phyloP scores from a whole-genome alignment of 2,329 filamentous ascomycete genomes.

The Ramichloridium luteum region DNA sequence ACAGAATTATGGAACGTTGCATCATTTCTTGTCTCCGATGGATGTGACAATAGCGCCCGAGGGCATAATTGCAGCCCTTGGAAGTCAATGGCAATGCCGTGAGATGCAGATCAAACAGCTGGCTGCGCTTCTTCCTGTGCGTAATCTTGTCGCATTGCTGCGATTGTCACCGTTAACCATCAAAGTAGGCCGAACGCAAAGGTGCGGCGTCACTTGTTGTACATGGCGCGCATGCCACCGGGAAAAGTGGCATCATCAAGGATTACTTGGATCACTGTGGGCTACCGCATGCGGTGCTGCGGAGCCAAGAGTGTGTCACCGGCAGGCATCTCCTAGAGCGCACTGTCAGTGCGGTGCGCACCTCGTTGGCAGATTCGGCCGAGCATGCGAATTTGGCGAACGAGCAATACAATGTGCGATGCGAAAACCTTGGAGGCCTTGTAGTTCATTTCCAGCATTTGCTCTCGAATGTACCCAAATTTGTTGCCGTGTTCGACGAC shows the following conservation, averaged over 20 bases:
- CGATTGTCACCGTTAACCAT: conserved; percentile 1
- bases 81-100: conserved; percentile 24
- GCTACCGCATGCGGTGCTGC: conserved; percentile 49
- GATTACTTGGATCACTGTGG: conserved; percentile 44
- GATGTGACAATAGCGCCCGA: conserved; percentile 17
- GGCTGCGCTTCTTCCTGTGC: conserved; percentile 33
- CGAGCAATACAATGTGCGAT: conserved; percentile 45
- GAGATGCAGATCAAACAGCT: conserved; percentile 38
- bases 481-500: conserved; percentile 76
- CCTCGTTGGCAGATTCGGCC: conserved; percentile 23
- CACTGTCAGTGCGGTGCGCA: conserved; percentile 43
- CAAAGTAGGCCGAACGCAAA: too few relatives aligned
- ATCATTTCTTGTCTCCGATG: conserved; percentile 9
- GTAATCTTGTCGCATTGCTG: conserved; percentile 9
- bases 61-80: conserved; percentile 17
- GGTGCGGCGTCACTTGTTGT: conserved; percentile 70
- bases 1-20: conserved; percentile 3
- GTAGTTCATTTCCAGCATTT: conserved; percentile 58
- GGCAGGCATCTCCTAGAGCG: conserved; percentile 65
- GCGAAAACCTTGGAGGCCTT: conserved; percentile 70
- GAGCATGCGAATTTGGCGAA: conserved; percentile 14
- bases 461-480: conserved; percentile 45
- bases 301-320: conserved; percentile 65
- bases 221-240: conserved; percentile 76
- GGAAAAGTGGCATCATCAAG: conserved; percentile 62